Evolutionary conservation across 192 early-diverging fungal genomes (phyloP).

Genomic region (Coemansia sp.): DNA sequence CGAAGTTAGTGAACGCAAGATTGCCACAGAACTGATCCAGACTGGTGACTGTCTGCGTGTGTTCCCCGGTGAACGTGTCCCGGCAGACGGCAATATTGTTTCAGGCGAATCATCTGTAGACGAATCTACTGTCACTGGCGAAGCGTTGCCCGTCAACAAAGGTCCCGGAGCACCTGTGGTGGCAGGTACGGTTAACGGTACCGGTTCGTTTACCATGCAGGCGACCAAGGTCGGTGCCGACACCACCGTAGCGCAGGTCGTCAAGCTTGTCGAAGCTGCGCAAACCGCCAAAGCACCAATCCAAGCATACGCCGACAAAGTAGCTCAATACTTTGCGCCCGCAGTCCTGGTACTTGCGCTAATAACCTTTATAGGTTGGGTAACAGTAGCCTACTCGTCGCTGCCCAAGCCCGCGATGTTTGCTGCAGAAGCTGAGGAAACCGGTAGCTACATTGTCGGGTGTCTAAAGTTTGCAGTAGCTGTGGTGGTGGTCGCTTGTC

Average conservation of each 20-base stretch:
- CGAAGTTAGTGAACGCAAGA: conserved; percentile 60
- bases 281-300: conserved; percentile 95
- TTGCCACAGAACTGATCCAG: conserved; percentile 85
- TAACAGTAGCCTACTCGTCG: conserved; percentile 55
- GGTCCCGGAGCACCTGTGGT: conserved; percentile 65
- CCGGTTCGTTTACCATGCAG: conserved; percentile 81
- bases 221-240: conserved; percentile 87
- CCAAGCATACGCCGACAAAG: conserved; percentile 85
- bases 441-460: conserved; percentile 70
- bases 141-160: conserved; percentile 80
- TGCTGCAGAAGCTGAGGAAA: conserved; percentile 54
- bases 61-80: conserved; percentile 90
- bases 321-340: conserved; percentile 93
- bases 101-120: conserved; percentile 78
- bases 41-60: conserved; percentile 83
- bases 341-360: conserved; percentile 71
- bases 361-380: conserved; percentile 78
- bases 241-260: conserved; percentile 88
- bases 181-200: conserved; percentile 93
- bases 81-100: conserved; percentile 82
- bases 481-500: conserved; percentile 95
- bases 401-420: conserved; percentile 51
- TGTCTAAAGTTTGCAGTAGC: conserved; percentile 89
- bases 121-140: conserved; percentile 97
- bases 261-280: conserved; percentile 88